Evolutionary conservation across 2,329 filamentous ascomycete genomes (phyloP), one percentile per base, ranked within the genome.

Genomic region (Pochonia chlamydosporia): DNA sequence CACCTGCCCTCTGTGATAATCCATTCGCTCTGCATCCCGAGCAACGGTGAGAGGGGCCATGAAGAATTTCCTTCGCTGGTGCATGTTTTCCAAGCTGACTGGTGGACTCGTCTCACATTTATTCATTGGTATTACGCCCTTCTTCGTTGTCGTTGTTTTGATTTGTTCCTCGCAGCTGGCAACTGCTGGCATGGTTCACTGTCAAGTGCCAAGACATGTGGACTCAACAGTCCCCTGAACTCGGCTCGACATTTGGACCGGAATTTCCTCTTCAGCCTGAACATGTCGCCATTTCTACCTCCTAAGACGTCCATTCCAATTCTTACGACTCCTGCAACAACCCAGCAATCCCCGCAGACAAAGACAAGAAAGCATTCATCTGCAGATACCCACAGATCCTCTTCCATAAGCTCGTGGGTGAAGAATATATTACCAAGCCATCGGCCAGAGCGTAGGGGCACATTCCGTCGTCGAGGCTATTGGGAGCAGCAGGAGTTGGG

Each of bases 361-460:
- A 10, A 16, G 11, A 20, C 13, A 5, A 23, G 31, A 40, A 46
- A 4, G n/a, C 16, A 13, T 2, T 21, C 11, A 24, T 28, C 25
- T 5, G 13, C 16, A 16, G 39, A 51, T 16, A 36, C 43, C 30
- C 48, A 40, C 42, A 54, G 42, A 7, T 42, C 46, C 8, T 21
- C 48, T 18, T 70, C 70, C 5, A 51, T 73, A 16, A 53, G 64
- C 14, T 61, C 60, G 42, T 72, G 74, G 56, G 58, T 78, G 43
- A 69, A 59, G 47, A 72, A 60, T 44, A 63, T 79, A 3, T 60
- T 76, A 9, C 76, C 76, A 0, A 74, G 69, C 51, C 67, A 71
- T 48, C 71, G 69, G 6, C 65, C 72, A 1, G 77, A 80, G 51
- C 68, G 70, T 25, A 75, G 77, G 18, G 70, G 75, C 9, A 79